These are phyloP conservation scores for Plectosphaerella sp. DNA, from an alignment of 2,329 filamentous ascomycete genomes.

Conservation along the genomic window DNA sequence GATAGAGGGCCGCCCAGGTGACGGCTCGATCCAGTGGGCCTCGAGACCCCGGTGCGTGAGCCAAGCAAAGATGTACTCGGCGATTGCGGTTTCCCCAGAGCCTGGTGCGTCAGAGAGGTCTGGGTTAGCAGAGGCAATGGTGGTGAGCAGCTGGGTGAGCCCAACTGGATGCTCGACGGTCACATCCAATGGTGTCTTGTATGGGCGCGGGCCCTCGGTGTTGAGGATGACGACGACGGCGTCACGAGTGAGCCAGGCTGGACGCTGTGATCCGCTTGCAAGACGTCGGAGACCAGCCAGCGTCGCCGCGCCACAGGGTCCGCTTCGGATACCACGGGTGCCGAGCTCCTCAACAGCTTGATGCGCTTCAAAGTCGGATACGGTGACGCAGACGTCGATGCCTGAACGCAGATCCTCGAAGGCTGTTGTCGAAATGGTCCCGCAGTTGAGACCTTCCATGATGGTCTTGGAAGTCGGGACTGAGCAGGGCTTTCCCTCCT, in stretches of 20 bases:
- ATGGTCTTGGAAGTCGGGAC: slow-evolving; percentile 59
- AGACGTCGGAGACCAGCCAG: slow-evolving; percentile 53
- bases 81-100: slow-evolving; percentile 40
- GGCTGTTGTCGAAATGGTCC: slow-evolving; percentile 60
- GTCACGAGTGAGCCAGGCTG: slow-evolving; percentile 33
- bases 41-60: slow-evolving; percentile 46
- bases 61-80: slow-evolving; percentile 43
- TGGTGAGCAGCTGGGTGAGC: slow-evolving; percentile 39
- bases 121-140: slow-evolving; percentile 46
- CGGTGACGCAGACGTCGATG: slow-evolving; percentile 55
- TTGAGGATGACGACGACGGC: slow-evolving; percentile 61
- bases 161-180: slow-evolving; percentile 33
- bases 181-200: slow-evolving; percentile 37
- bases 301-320: slow-evolving; percentile 59
- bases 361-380: slow-evolving; percentile 62
- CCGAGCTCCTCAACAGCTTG: slow-evolving; percentile 50
- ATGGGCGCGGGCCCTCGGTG: slow-evolving; percentile 59
- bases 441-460: slow-evolving; percentile 72
- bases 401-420: slow-evolving; percentile 57
- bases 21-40: slow-evolving; percentile 41
- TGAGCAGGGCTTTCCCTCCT: slow-evolving; percentile 38
- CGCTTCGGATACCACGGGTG: slow-evolving; percentile 39
- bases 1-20: slow-evolving; percentile 42
- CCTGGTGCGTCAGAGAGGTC: slow-evolving; percentile 33
- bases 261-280: slow-evolving; percentile 21